Conservation (phyloP, 768 basidiomycete species). For the Leccinum sublutescens region DNA sequence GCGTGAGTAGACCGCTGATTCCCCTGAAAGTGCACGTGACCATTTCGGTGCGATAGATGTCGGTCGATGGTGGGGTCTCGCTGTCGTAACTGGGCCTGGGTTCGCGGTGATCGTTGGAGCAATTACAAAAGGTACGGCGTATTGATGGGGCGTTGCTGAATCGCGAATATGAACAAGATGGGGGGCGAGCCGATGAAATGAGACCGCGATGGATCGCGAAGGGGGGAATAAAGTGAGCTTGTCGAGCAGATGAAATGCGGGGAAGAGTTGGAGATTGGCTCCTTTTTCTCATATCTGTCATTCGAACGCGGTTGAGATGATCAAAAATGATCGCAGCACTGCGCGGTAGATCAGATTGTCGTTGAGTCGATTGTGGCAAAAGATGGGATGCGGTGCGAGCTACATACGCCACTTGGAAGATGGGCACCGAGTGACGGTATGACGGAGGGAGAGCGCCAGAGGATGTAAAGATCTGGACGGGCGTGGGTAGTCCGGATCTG, state of each 20-base stretch:
- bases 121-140: neutral
- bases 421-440: neutral
- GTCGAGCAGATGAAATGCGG: constrained; percentile 10
- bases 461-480: constrained; percentile 8
- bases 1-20: neutral
- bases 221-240: neutral
- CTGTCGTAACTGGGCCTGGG: constrained; percentile 10
- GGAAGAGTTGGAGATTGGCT: constrained; percentile 15
- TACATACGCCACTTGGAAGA: constrained; percentile 7
- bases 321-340: constrained; percentile 9
- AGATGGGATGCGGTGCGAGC: neutral
- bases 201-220: constrained; percentile 25
- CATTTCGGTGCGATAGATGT: neutral
- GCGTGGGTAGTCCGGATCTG: constrained; percentile 18
- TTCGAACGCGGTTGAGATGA: neutral
- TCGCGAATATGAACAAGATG: neutral
- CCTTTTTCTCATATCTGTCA: constrained; percentile 13
- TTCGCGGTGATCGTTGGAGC: neutral
- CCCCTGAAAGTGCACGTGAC: constrained; percentile 4
- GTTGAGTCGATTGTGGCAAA: constrained; percentile 11
- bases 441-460: neutral
- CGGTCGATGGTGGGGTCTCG: constrained; percentile 14
- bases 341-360: constrained; percentile 23
- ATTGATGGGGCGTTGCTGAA: constrained; percentile 1
- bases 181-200: constrained; percentile 7